Base-by-base conservation (phyloP, 139 green algal species). In the Astrephomene gubernaculifera region DNA sequence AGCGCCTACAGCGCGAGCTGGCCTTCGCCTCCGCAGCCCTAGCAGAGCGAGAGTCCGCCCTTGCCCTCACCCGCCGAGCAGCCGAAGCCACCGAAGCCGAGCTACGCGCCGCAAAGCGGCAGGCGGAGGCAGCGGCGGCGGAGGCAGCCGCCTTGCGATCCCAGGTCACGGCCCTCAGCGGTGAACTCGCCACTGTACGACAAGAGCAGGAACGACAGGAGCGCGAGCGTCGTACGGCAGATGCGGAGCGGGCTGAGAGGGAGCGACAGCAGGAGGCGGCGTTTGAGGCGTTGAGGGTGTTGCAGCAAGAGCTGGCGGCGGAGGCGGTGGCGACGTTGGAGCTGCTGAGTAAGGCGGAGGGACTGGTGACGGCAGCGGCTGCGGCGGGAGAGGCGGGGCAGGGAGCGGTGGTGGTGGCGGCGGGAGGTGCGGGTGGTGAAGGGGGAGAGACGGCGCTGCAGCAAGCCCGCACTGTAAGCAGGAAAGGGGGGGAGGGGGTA, bases 311-410 rank as follows among this genome's bases (percentile, higher is more conserved):
- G 45, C 35, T 86, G 49, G 45, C 79, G 45, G 45, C 44, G 33
- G 79, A 86, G 79, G 79, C 79, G 33, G 35, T 2, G 35, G 79
- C 79, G 45, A 86, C 79, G 10, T 65, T 86, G 52, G 65, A 86
- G 45, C 65, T 86, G 79, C 79, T 86, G 25, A 86, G 54, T 25
- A 76, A 78, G 49, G 79, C 79, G 49, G 79, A 86, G 49, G 54
- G 49, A 35, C 65, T 86, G 35, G 65, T 79, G 35, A 8, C 57
- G 49, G 79, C 44, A 7, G 19, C 57, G 49, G 79, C 44, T 6
- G 19, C 64, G 10, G 53, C 64, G 35, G 79, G 79, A 78, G 64
- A 44, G 64, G 4, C 2, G 2, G 44, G 41, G 61, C 25, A 19
- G 8, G n/a, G 39, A 29, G 41, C 9, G 35, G 5, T 6, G 39